Base-by-base conservation (phyloP, 495 filamentous ascomycete genomes). In the Friedmanniomyces endolithicus region DNA sequence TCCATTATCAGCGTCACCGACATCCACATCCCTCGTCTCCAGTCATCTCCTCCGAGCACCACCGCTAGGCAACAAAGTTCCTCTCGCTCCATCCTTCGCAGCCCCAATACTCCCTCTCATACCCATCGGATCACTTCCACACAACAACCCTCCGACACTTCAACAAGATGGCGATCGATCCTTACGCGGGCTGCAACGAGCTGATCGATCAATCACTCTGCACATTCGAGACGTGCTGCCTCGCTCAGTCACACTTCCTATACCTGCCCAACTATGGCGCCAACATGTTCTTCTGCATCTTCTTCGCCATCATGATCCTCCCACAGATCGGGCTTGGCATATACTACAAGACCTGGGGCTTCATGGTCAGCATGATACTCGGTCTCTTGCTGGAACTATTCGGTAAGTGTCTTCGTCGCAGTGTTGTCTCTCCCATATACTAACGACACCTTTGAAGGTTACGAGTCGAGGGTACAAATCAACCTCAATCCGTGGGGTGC, bases 281-380 rank as follows among this genome's bases (percentile, higher is more conserved):
- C 41, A 76, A 75, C 50, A 22, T 60, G 11, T 47, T 70, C 25
- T 71, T 73, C 20, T 24, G 68, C 23, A 50, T 65, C 34, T 56
- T 68, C 45, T 75, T 76, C 55, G 58, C 48, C 29, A n/a, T 68
- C 4, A 62, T 73, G 4, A 45, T 73, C 3, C 16, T 67, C 0
- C 33, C 48, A 8, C 64, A 74, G 45, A 3, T 68, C 8, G 63
- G 61, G 12, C 70, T 74, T 19, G 70, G 74, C 0, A 50, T 70
- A 33, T 53, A 49, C 3, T 68, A 69, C 54, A 66, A 63, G 48
- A 75, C 72, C 45, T 75, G 72, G 72, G 67, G 64, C 7, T 75
- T 74, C 53, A 31, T 67, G 19, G 53, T 61, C 6, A 62, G 59
- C 12, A 68, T 75, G 64, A 31, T 64, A 23, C 46, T 67, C 11